Base-by-base conservation (phyloP, 23 red algal genomes). In the Cyanidioschyzon merolae region DNA sequence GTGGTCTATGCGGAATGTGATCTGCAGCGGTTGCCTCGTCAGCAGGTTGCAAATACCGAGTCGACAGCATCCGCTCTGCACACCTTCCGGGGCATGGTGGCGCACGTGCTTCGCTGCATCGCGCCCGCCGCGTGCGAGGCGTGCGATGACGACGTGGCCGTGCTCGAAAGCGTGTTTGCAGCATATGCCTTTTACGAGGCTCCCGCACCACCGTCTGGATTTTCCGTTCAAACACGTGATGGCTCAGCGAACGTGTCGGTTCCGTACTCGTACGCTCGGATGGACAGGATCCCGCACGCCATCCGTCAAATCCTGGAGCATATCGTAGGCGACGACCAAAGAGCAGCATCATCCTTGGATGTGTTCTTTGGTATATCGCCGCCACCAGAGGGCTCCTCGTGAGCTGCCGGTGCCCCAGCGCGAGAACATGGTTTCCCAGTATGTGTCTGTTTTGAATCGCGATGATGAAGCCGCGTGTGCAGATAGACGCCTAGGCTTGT, bases 1-100 rank as follows among this genome's bases (percentile, higher is more conserved):
- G 2, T 71, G 63, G 63, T 71, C n/a, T 71, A 71, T 35, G 63
- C 63, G 29, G 63, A 71, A 32, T 3, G 3, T 35, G 63, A 71
- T 25, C 21, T 54, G 12, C 45, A 54, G 45, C 12, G 12, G 7
- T 7, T 21, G 45, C 7, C 12, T 21, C 45, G 45, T 21, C 45
- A 54, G 45, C 7, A 54, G 12, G 45, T 7, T 15, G 63, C 63
- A 27, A 7, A 3, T 35, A 15, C 29, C 63, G 63, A 35, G 12
- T 32, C n/a, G n/a, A 71, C 29, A 3, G 30, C 63, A 25, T 3
- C 63, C 16, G 21, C 12, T 3, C 29, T 32, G 63, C 3, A 7
- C 12, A 71, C 3, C 30, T 35, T 71, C 7, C n/a, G 32, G 12
- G 16, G 63, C 29, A 27, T 27, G 63, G 2, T 71, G 63, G 7